Conservation (phyloP, 345 rosid species). For the Excoecaria cochinchinensis region DNA sequence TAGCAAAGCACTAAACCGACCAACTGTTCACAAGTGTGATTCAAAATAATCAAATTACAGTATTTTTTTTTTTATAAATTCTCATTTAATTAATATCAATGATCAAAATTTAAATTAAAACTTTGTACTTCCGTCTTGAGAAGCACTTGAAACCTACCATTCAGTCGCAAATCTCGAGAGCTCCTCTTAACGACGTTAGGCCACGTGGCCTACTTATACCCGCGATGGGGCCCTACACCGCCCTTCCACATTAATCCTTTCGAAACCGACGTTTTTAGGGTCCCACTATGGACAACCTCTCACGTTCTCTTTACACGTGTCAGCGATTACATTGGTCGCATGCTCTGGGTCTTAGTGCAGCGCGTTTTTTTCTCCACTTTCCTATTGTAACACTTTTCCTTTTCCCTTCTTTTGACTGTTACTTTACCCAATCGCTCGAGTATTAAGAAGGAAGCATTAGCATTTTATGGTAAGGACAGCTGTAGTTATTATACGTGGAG, state of each 20-base stretch:
- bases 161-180: conserved; percentile 13
- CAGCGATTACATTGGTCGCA: neutral
- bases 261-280: conserved; percentile 16
- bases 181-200: neutral
- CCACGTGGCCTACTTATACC: neutral
- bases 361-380: conserved; percentile 13
- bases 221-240: conserved; percentile 27
- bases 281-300: conserved; percentile 19
- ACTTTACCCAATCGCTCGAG: conserved; percentile 2
- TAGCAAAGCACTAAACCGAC: conserved; percentile 16
- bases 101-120: too few relatives aligned
- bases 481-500: neutral
- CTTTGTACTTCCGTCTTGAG: neutral
- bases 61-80: neutral
- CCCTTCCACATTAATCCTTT: conserved; percentile 16
- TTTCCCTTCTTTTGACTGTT: conserved; percentile 17
- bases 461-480: neutral
- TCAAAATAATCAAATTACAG: neutral
- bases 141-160: neutral
- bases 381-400: neutral
- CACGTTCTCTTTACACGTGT: conserved; percentile 30
- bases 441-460: neutral
- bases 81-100: too few relatives aligned
- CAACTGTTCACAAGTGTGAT: neutral
- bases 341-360: neutral